Evolutionary conservation across 495 filamentous ascomycete species (phyloP).

Genomic region (Bryoglossum gracile): DNA sequence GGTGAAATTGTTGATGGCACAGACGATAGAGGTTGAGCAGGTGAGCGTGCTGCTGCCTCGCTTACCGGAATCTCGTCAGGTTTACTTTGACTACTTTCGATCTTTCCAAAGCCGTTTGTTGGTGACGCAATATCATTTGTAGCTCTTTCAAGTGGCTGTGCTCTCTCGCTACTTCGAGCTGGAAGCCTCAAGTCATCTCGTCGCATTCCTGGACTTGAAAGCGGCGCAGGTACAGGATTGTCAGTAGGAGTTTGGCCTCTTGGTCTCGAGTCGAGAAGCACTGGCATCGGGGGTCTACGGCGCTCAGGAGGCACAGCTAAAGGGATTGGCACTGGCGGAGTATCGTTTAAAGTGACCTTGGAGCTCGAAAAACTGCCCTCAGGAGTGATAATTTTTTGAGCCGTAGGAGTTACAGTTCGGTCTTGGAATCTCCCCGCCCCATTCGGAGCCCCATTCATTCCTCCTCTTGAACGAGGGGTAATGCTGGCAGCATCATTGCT

Average conservation of each 20-base stretch:
- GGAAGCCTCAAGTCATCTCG: constrained; percentile 38
- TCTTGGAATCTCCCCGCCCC: constrained; percentile 30
- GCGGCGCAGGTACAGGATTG: constrained; percentile 44
- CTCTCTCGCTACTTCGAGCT: constrained; percentile 36
- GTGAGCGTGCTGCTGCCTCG: neutral
- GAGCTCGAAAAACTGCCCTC: constrained; percentile 14
- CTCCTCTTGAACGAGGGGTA: constrained; percentile 42
- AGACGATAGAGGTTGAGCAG: neutral
- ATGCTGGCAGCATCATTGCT: constrained; percentile 41
- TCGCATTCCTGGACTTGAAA: constrained; percentile 42
- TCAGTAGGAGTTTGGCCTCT: constrained; percentile 12
- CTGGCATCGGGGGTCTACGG: constrained; percentile 47
- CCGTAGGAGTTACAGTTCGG: constrained; percentile 22
- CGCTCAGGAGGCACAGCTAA: constrained; percentile 42
- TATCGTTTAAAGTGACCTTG: constrained; percentile 28
- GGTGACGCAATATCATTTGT: too few species aligned
- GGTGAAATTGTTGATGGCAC: constrained; percentile 7
- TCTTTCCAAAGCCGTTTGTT: too few species aligned
- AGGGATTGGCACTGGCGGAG: constrained; percentile 28
- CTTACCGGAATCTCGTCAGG: neutral
- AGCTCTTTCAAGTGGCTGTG: constrained; percentile 15
- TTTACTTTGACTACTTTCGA: neutral
- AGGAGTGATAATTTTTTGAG: constrained; percentile 18
- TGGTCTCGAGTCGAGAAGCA: constrained; percentile 19
- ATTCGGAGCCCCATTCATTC: constrained; percentile 31